phyloP scores from a whole-genome alignment of 345 rosid species.

The Eutrema japonicum region DNA sequence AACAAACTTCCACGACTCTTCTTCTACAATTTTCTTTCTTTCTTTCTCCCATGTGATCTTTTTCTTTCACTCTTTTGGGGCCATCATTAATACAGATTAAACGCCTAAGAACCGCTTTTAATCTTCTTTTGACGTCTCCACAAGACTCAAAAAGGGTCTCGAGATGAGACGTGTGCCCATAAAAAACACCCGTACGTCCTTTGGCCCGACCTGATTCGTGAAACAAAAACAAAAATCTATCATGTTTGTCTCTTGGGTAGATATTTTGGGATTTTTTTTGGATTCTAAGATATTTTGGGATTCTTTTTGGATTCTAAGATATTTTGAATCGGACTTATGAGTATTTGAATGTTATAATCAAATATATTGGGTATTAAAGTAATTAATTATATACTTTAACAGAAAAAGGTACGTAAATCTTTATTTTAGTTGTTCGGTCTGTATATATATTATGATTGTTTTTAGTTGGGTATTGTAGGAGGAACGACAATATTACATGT shows the following conservation, averaged over 20 bases:
- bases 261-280: constrained; percentile 12
- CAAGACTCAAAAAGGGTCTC: constrained; percentile 16
- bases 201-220: constrained; percentile 31
- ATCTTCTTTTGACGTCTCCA: constrained; percentile 31
- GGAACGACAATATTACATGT: background rate
- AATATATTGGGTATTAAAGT: too few species aligned
- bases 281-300: constrained; percentile 9
- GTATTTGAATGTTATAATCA: background rate
- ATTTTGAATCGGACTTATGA: constrained; percentile 16
- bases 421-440: background rate
- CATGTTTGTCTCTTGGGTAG: constrained; percentile 17
- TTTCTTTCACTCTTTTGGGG: constrained; percentile 42
- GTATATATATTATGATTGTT: background rate
- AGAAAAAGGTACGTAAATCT: too few species aligned
- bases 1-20: constrained; percentile 42
- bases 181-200: constrained; percentile 31
- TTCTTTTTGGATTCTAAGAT: background rate
- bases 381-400: too few species aligned
- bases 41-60: constrained; percentile 30
- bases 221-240: background rate
- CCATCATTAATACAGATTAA: constrained; percentile 15
- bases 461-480: background rate
- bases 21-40: background rate
- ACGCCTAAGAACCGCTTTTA: constrained; percentile 25
- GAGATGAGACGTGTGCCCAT: constrained; percentile 24